Percentiles rank a stretch among this genome's conserved stretches.
Evolutionary conservation across 2,329 filamentous ascomycete genomes (phyloP).

Genomic region (Ascochyta pisi): DNA sequence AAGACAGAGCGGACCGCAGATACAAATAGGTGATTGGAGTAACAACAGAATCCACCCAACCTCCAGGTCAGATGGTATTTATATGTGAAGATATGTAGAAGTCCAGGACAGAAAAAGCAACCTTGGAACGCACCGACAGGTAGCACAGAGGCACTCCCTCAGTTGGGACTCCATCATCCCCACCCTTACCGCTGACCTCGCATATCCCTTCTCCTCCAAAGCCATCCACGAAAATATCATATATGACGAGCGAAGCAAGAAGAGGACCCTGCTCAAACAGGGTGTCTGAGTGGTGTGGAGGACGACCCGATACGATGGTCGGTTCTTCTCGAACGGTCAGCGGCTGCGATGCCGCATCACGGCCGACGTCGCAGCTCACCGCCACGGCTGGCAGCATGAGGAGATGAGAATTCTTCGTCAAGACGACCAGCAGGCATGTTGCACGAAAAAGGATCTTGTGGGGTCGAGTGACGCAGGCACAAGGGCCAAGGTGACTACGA

Average conservation of each 20-base stretch:
- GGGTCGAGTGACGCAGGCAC: constrained; percentile 19
- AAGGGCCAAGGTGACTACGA: constrained; percentile 5
- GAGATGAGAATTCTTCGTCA: constrained; percentile 17
- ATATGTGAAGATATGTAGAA: constrained; percentile 6
- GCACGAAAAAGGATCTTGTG: constrained; percentile 11
- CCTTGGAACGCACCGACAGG: constrained; percentile 16
- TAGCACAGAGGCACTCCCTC: constrained; percentile 10
- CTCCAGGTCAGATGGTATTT: background rate
- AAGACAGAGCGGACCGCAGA: background rate
- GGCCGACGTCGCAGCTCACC: constrained; percentile 8
- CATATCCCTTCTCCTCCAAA: constrained; percentile 16
- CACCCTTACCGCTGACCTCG: constrained; percentile 18
- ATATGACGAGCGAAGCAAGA: constrained; percentile 1
- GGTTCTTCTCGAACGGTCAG: constrained; percentile 7
- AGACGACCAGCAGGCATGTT: constrained; percentile 15
- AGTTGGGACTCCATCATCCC: background rate
- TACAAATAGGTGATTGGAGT: background rate
- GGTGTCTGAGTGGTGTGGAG: constrained; percentile 5
- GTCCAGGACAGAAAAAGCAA: constrained; percentile 5
- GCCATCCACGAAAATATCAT: constrained; percentile 1
- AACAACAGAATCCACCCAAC: background rate
- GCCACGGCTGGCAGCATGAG: constrained; percentile 7
- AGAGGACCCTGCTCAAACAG: constrained; percentile 13
- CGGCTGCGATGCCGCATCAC: constrained; percentile 3
- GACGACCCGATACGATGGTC: constrained; percentile 13